Conservation (phyloP, 2,329 filamentous ascomycete genomes). For the Sporothrix pallida region DNA sequence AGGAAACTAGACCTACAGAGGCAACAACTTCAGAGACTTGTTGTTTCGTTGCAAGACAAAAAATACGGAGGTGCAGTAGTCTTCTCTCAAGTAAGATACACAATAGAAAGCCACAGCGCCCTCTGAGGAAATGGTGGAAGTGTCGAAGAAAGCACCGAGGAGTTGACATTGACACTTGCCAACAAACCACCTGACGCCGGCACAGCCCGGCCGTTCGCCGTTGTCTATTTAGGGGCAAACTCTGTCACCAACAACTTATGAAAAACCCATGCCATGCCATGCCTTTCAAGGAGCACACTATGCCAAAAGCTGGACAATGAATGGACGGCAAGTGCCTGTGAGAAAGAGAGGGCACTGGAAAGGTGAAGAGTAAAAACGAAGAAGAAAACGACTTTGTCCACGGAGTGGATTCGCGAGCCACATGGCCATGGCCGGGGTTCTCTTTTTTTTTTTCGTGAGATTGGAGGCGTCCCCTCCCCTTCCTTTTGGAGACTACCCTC, state of each 20-base stretch:
- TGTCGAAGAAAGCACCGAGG: background rate
- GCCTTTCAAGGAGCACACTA: background rate
- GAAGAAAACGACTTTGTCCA: background rate
- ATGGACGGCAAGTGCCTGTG: background rate
- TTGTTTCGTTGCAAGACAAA: conserved; percentile 13
- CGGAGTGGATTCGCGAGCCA: conserved; percentile 19
- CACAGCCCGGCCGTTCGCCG: conserved; percentile 2
- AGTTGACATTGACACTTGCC: no score
- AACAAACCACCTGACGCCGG: conserved; percentile 4
- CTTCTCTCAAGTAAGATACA: no score
- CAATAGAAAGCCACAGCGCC: background rate
- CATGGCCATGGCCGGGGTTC: conserved; percentile 24
- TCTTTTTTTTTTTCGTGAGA: conserved; percentile 5
- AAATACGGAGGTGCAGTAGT: background rate
- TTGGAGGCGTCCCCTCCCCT: conserved; percentile 3
- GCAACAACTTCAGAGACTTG: conserved; percentile 10
- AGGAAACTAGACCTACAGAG: conserved; percentile 4
- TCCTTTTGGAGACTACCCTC: no score
- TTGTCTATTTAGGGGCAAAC: background rate
- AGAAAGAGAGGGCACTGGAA: background rate
- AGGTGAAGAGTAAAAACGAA: background rate
- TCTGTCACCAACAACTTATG: background rate
- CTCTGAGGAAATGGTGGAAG: background rate
- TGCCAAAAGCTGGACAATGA: background rate
- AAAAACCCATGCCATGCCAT: background rate